Base-by-base conservation (phyloP, 371 early-diverging fungal species). In the Haplosporangium sp. region DNA sequence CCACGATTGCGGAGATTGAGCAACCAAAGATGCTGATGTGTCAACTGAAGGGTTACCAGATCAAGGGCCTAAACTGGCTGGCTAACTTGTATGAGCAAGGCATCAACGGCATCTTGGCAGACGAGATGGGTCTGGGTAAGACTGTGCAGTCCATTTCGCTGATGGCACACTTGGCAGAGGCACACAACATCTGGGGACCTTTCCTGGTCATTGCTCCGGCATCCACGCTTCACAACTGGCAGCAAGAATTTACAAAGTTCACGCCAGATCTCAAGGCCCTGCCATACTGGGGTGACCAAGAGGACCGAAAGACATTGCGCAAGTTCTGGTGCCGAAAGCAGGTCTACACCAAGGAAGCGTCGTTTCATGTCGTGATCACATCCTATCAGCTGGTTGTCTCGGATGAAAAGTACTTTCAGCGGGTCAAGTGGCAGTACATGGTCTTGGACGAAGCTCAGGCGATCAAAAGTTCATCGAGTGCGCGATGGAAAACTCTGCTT, bases 21-120 rank as follows among this genome's bases (percentile, higher is more conserved):
- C 96, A 97, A 81, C 98, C 98, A 14, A 86, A 84, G 37, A 94
- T 97, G 89, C 85, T 98, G 40, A 94, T 93, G 85, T 94, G 95
- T 69, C 89, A 91, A 68, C 87, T 99, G 13, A 97, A 96, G 77
- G 90, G 92, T 47, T 97, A 99, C 82, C 99, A 99, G 83, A 83
- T 99, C 55, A 96, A 98, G 83, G 99, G 99, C 21, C 87, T 99
- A 29, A 97, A 96, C 81, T 99, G 99, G 99, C 89, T 99, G 16
- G 94, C 95, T 29, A 96, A 94, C 80, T 82, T 98, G 77, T 97
- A 97, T 74, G 96, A 98, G 64, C 95, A 96, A 75, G 98, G 97
- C 59, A 98, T 99, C 81, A 98, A 98, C 82, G 96, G 99, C 60
- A 98, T 99, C 74, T 84, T 98, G 42, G 98, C 99, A 5, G 98